A percentile compares a stretch with the other conserved stretches of the same genome.
phyloP scores from a whole-genome alignment of 2,329 filamentous ascomycete genomes.

The Colletotrichum cuscutae region DNA sequence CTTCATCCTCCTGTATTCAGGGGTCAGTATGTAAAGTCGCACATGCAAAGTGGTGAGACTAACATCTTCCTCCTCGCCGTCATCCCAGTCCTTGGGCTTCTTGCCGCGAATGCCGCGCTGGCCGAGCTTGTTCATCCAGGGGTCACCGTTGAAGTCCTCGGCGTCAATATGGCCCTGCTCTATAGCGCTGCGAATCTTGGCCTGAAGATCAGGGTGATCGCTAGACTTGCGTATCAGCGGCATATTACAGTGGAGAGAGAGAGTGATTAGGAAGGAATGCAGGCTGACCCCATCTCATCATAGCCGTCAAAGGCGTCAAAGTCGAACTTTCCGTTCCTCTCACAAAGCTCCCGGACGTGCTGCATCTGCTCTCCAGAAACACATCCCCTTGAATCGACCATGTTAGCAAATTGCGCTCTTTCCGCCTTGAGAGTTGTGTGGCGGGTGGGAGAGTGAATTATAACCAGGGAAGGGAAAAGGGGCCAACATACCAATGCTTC shows the following conservation, averaged over 20 bases:
- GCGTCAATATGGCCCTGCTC: conserved; percentile 83
- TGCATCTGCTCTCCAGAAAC: conserved; percentile 79
- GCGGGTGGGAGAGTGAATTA: not conserved
- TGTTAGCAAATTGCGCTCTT: not conserved
- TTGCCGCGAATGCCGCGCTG: conserved; percentile 69
- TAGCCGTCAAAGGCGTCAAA: conserved; percentile 81
- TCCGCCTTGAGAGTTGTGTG: not conserved
- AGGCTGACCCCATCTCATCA: conserved; percentile 71
- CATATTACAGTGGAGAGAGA: not conserved
- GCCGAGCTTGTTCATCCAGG: conserved; percentile 77
- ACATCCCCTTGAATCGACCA: conserved; percentile 75
- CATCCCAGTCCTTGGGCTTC: conserved; percentile 41
- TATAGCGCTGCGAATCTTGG: conserved; percentile 79
- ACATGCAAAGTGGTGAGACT: not conserved
- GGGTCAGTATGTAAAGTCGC: not conserved
- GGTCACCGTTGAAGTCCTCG: conserved; percentile 88
- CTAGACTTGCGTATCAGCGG: conserved; percentile 40
- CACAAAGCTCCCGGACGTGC: conserved; percentile 70
- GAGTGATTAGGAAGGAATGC: not conserved
- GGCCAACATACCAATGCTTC: conserved; percentile 81
- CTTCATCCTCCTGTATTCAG: conserved; percentile 44
- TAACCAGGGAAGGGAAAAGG: not conserved
- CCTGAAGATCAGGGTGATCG: conserved; percentile 69
- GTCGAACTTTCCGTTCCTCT: conserved; percentile 61
- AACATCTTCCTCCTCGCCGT: conserved; percentile 29